Evolutionary conservation across 2,329 filamentous ascomycete genomes (phyloP), one percentile per base, ranked within the genome.

Genomic region (Botrytis galanthina): DNA sequence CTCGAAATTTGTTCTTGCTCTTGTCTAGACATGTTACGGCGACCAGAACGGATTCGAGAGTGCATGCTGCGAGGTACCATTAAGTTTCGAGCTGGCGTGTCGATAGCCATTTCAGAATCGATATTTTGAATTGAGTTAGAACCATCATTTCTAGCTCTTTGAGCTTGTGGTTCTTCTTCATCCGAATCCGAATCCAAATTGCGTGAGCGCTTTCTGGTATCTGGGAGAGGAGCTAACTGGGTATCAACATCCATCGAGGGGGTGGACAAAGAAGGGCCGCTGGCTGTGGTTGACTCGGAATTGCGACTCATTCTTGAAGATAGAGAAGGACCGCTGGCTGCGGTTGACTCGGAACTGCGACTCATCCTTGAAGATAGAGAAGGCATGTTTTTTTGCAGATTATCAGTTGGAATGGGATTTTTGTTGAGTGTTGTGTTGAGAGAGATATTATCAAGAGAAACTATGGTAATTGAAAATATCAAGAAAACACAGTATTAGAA

Each of bases 1-100:
- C 35, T 67, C 14, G 64, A 39, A 39, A 39, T 54, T 9, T 26
- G 46, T 46, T 67, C 64, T 22, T 67, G 64, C 44, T 67, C 44
- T n/a, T 29, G 44, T 3, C 22, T 26, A 4, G 48, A 20, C 8
- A 37, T 67, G 3, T 26, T 54, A 12, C 4, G 26, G 16, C 22
- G 14, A 39, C 32, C 22, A 20, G 9, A 26, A 39, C 8, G 26
- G 8, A 20, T 7, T 54, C 44, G 8, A 22, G 22, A 37, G 20
- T 0, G 14, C 12, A 32, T 26, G 20, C 32, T 32, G 12, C 32
- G 64, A 20, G 32, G 14, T 4, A 26, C n/a, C 64, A 54, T 67
- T 61, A 26, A 4, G 14, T 37, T 26, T 26, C 22, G 10, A 16
- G 35, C 22, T 37, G 20, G 20, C 1, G 20, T 3, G 5, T 22